A percentile compares a stretch with the other conserved stretches of the same genome.
Conservation (phyloP, 257 asterid genomes). For the Scutellaria baicalensis region DNA sequence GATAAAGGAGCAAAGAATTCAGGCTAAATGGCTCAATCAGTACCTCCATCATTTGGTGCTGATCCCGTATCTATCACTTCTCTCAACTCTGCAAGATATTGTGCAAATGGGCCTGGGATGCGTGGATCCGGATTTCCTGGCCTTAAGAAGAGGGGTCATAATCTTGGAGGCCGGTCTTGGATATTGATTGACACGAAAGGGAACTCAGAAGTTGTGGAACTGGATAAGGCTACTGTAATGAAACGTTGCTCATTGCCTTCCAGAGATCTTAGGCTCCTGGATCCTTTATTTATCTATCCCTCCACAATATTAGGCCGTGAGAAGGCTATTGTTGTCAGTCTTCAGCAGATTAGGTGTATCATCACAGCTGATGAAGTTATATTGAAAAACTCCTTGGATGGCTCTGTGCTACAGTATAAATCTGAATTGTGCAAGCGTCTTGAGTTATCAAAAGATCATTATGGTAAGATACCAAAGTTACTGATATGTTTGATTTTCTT, state of each 20-base stretch:
- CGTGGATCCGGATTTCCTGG: conserved; percentile 50
- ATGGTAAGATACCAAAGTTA: conserved; percentile 44
- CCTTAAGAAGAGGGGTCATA: conserved; percentile 88
- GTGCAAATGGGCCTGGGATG: conserved; percentile 25
- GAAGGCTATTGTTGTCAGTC: conserved; percentile 91
- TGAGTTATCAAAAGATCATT: conserved; percentile 63
- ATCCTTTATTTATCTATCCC: conserved; percentile 87
- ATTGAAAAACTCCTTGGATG: conserved; percentile 84
- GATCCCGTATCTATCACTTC: conserved; percentile 30
- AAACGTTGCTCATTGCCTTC: conserved; percentile 92
- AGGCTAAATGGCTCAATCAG: conserved; percentile 52
- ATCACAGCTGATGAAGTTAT: conserved; percentile 97
- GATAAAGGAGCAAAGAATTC: conserved; percentile 14
- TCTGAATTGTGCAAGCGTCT: conserved; percentile 90
- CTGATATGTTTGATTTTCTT: not conserved
- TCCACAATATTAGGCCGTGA: conserved; percentile 96
- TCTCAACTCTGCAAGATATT: conserved; percentile 25
- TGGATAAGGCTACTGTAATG: conserved; percentile 84
- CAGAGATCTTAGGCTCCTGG: conserved; percentile 96
- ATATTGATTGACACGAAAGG: conserved; percentile 78
- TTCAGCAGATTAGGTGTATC: conserved; percentile 91
- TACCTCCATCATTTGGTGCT: conserved; percentile 25
- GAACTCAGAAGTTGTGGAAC: conserved; percentile 61
- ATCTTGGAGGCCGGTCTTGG: conserved; percentile 89
- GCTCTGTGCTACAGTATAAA: conserved; percentile 68